Evolutionary conservation across 208 protist genomes (phyloP).

Genomic region (Vickermania spadyakhi): DNA sequence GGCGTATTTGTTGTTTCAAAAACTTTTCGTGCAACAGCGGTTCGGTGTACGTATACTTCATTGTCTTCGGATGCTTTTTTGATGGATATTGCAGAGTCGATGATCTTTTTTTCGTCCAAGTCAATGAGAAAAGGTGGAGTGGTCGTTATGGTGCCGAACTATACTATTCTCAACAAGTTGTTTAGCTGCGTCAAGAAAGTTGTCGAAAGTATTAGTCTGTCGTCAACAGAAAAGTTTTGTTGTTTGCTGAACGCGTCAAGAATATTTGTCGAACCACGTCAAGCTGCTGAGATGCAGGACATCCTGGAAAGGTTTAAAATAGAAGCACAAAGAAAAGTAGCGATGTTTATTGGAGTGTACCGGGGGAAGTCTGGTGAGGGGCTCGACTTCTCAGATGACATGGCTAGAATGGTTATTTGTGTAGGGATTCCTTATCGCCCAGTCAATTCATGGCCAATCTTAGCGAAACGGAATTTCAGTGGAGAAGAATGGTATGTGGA

Average conservation of each 20-base stretch:
- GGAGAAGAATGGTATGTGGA: slow-evolving; percentile 86
- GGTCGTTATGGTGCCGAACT: slow-evolving; percentile 92
- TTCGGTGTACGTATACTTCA: background rate
- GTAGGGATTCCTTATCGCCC: slow-evolving; percentile 84
- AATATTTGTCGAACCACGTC: slow-evolving; percentile 12
- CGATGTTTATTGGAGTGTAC: slow-evolving; percentile 89
- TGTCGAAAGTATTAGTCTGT: no score
- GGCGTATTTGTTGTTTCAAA: background rate
- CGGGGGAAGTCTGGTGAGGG: slow-evolving; percentile 94
- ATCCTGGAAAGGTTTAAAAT: slow-evolving; percentile 10
- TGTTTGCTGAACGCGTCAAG: background rate
- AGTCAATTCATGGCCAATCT: slow-evolving; percentile 42
- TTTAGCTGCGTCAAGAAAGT: no score
- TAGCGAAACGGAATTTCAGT: slow-evolving; percentile 45
- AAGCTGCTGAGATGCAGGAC: slow-evolving; percentile 6
- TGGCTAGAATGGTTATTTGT: slow-evolving; percentile 92
- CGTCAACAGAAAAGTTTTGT: no score
- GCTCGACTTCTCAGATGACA: slow-evolving; percentile 91
- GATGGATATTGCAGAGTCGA: slow-evolving; percentile 19
- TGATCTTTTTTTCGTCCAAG: slow-evolving; percentile 28
- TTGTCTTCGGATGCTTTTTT: slow-evolving; percentile 20
- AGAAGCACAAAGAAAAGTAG: slow-evolving; percentile 1
- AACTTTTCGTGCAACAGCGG: background rate
- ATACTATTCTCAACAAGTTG: slow-evolving; percentile 27
- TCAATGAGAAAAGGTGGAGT: slow-evolving; percentile 61